phyloP scores from a whole-genome alignment of 78 protist genomes.

The Isochrysis galbana region DNA sequence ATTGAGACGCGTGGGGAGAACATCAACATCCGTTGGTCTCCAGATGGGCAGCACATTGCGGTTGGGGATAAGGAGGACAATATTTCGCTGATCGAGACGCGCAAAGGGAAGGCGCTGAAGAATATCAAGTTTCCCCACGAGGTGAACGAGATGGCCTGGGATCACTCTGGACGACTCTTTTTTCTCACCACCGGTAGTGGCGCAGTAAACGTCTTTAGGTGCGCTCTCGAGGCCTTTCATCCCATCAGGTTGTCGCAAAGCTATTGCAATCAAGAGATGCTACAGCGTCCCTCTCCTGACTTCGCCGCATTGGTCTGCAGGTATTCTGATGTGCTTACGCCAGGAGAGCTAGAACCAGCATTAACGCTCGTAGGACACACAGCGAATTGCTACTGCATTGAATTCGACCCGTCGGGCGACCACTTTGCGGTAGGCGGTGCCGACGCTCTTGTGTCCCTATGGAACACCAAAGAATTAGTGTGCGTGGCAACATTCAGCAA shows the following conservation, averaged over 20 bases:
- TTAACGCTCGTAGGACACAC: slow-evolving; percentile 24
- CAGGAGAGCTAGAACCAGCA: no score
- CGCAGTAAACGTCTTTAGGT: neutral
- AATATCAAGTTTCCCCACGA: neutral
- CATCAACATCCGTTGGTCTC: slow-evolving; percentile 45
- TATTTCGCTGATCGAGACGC: slow-evolving; percentile 20
- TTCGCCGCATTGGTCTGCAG: no score
- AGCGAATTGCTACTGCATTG: slow-evolving; percentile 42
- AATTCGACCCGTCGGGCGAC: neutral
- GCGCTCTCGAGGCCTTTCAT: no score
- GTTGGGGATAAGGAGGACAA: slow-evolving; percentile 43
- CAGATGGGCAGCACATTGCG: slow-evolving; percentile 34
- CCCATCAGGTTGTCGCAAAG: no score
- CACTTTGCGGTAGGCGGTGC: slow-evolving; percentile 46
- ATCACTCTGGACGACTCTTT: neutral
- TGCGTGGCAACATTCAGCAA: slow-evolving; percentile 1
- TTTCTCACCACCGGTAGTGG: slow-evolving; percentile 31
- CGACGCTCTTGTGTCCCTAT: slow-evolving; percentile 35
- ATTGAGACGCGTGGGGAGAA: slow-evolving; percentile 45
- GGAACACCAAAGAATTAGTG: neutral
- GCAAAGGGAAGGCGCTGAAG: slow-evolving; percentile 15
- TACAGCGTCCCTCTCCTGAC: no score
- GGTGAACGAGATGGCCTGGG: slow-evolving; percentile 51
- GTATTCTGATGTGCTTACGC: no score
- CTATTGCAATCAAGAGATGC: no score